Conservation (phyloP, 164 flowering plant genomes). For the Magnolia officinalis region DNA sequence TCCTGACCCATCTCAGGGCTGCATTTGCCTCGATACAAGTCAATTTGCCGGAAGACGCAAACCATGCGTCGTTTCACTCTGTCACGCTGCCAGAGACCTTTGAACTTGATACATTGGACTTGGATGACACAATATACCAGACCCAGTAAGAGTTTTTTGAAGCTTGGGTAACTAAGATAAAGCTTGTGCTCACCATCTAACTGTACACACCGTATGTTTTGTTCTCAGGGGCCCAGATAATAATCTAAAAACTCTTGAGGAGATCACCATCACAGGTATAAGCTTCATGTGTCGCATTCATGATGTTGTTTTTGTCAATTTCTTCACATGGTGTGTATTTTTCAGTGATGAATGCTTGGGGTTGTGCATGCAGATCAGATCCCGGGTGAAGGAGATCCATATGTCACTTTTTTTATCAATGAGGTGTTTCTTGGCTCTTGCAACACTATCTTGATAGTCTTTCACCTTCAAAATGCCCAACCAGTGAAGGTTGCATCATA, state of each 20-base stretch:
- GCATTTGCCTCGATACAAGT: slow-evolving; percentile 32
- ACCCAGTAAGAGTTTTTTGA: slow-evolving; percentile 33
- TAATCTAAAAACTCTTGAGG: slow-evolving; percentile 58
- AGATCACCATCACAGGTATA: slow-evolving; percentile 75
- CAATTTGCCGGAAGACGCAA: slow-evolving; percentile 60
- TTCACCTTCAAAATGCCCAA: background rate
- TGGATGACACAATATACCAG: slow-evolving; percentile 27
- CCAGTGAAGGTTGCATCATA: background rate
- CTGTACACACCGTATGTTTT: background rate
- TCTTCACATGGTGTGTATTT: background rate
- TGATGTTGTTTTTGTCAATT: background rate
- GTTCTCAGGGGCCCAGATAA: slow-evolving; percentile 44
- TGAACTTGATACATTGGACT: slow-evolving; percentile 61
- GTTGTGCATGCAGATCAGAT: slow-evolving; percentile 45
- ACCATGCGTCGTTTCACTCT: slow-evolving; percentile 57
- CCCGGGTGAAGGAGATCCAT: slow-evolving; percentile 46
- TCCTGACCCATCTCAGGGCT: slow-evolving; percentile 31
- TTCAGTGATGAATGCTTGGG: background rate
- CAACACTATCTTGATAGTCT: background rate
- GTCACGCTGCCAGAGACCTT: slow-evolving; percentile 68
- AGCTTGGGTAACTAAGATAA: background rate
- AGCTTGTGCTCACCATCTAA: background rate
- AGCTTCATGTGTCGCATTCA: background rate
- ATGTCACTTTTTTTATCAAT: slow-evolving; percentile 48
- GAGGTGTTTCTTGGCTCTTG: slow-evolving; percentile 38